Percentiles rank a stretch among this genome's conserved stretches.
Conservation (phyloP, 345 rosid species). For the Heritiera fomes region DNA sequence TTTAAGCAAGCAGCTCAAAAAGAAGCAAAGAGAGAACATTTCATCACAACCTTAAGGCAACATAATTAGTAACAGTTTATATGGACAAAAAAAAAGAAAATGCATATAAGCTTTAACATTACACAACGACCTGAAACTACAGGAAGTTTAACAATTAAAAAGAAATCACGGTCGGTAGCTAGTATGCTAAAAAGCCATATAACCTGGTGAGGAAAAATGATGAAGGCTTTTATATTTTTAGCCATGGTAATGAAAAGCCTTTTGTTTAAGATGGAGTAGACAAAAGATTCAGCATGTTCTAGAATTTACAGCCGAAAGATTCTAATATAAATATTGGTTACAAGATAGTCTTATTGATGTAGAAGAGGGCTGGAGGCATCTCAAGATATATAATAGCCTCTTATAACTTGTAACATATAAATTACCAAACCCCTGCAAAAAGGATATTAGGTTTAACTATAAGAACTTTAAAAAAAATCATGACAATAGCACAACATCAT, state of each 20-base stretch:
- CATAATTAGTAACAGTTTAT: too few relatives aligned
- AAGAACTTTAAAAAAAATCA: too few relatives aligned
- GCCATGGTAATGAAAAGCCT: not conserved
- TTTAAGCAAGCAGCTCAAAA: too few relatives aligned
- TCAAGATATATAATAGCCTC: slow-evolving; percentile 10
- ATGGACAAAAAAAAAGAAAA: too few relatives aligned
- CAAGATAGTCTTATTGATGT: not conserved
- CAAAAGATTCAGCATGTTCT: slow-evolving; percentile 1
- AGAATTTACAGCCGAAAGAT: not conserved
- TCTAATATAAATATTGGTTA: slow-evolving; percentile 5
- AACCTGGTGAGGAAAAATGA: not conserved
- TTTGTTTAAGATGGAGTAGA: not conserved
- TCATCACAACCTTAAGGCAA: too few relatives aligned
- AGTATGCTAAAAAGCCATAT: not conserved
- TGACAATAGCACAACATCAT: too few relatives aligned
- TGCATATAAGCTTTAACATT: too few relatives aligned
- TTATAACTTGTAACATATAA: not conserved
- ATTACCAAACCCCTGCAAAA: too few relatives aligned
- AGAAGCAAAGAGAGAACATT: too few relatives aligned
- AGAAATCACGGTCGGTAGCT: not conserved
- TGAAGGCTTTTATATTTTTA: not conserved
- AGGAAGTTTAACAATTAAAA: not conserved
- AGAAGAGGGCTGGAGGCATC: not conserved
- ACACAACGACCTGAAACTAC: too few relatives aligned
- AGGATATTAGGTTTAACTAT: too few relatives aligned